Base-by-base conservation (phyloP, 352 stramenopile genomes). In the Pythium sukuiense region DNA sequence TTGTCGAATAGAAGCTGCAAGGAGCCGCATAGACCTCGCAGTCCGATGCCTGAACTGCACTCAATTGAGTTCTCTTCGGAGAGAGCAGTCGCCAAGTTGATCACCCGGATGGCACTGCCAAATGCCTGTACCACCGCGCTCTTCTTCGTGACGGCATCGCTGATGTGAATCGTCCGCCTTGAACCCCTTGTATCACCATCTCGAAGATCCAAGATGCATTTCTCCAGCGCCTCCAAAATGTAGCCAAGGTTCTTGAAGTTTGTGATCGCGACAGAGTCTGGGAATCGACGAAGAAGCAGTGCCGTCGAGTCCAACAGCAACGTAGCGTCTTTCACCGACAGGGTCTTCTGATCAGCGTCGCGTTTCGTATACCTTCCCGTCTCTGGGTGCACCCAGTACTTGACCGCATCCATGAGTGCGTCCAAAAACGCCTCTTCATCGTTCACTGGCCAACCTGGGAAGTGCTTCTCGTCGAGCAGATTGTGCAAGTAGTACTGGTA, bases 401-500 rank as follows among this genome's bases (percentile, higher is more conserved):
- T 76, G 61, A 95, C 81, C 4, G 85, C 87, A 59, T 95, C 87
- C 70, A 92, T 74, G 8, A 95, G 60, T 11, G 87, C 74, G 2
- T 77, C 71, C 41, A 95, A 63, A 55, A 95, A 95, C 24, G 87
- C 81, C 46, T 79, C 45, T 53, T 91, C 85, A 50, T 94, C 83
- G 64, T 94, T 94, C 45, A 96, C 94, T 50, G 85, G 83, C 87
- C 87, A 96, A n/a, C 85, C 85, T n/a, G 87, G 87, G 62, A 93
- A 96, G 41, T 83, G 77, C 56, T 91, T 84, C 55, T 95, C 87
- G 55, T 96, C 85, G 26, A 96, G 63, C 26, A 96, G 66, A 58
- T 96, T 96, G 70, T 93, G 83, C 24, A 96, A 61, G 26, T 96
- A 96, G 65, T 96, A 96, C 66, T 94, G 85, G 53, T 96, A 93